Evolutionary conservation across 768 basidiomycete genomes (phyloP).

Genomic region (Tylopilus vinaceipallidus): DNA sequence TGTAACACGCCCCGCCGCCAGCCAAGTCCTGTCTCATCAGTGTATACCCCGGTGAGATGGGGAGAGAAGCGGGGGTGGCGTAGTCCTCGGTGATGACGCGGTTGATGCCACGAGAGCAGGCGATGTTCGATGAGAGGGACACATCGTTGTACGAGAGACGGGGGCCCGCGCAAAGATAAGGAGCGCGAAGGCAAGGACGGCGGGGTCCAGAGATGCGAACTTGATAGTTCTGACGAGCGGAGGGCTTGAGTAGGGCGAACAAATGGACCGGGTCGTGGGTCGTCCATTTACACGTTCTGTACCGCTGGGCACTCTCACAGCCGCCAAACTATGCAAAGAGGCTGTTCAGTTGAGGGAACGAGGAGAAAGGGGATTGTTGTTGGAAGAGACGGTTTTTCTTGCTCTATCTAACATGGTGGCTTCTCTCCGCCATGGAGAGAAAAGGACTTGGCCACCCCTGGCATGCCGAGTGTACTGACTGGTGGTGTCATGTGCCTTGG

Average conservation of each 20-base stretch:
- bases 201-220: conserved; percentile 10
- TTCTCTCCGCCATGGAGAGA: too few relatives aligned
- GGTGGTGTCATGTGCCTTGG: too few relatives aligned
- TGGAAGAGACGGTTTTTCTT: too few relatives aligned
- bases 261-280: background rate
- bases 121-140: conserved; percentile 17
- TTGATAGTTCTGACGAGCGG: conserved; percentile 24
- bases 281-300: conserved; percentile 15
- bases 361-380: too few relatives aligned
- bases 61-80: conserved; percentile 33
- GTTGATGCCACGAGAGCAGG: conserved; percentile 34
- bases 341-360: too few relatives aligned
- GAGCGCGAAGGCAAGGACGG: conserved; percentile 15
- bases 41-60: conserved; percentile 31
- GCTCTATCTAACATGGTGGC: too few relatives aligned
- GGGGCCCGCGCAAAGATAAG: conserved; percentile 17
- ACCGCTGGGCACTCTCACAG: background rate
- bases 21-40: conserved; percentile 29
- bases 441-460: too few relatives aligned
- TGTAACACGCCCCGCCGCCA: conserved; percentile 34
- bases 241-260: background rate
- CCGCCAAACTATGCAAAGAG: too few relatives aligned
- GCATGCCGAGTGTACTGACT: too few relatives aligned
- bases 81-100: conserved; percentile 32
- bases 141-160: conserved; percentile 30